A percentile compares a stretch with the other conserved stretches of the same genome.
Conservation (phyloP, 148 eudicot genomes). For the Nyssa sinensis region DNA sequence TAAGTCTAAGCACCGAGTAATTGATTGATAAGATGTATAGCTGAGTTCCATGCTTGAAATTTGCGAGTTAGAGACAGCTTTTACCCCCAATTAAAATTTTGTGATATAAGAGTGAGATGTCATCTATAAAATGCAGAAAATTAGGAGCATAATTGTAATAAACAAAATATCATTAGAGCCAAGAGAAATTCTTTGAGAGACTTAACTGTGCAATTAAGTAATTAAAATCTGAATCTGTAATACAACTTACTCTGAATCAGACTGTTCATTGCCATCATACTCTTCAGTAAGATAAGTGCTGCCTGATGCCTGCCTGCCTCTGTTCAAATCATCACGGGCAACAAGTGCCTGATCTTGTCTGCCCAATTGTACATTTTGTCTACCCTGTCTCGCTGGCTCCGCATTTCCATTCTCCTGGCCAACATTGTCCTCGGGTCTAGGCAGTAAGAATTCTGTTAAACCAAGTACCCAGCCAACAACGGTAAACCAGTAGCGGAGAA, state of each 20-base stretch:
- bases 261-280: slow-evolving; percentile 63
- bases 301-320: slow-evolving; percentile 36
- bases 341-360: slow-evolving; percentile 48
- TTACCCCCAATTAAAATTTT: not conserved
- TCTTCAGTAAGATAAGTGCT: slow-evolving; percentile 49
- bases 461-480: slow-evolving; percentile 93
- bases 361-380: slow-evolving; percentile 48
- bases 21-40: not conserved
- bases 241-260: slow-evolving; percentile 80
- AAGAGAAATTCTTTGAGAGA: not conserved
- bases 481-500: slow-evolving; percentile 90
- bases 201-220: not conserved
- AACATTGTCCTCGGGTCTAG: slow-evolving; percentile 64
- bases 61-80: not conserved
- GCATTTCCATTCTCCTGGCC: slow-evolving; percentile 71
- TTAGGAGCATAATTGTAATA: not conserved
- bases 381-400: slow-evolving; percentile 65
- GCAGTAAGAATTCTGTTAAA: slow-evolving; percentile 80
- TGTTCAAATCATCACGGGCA: slow-evolving; percentile 48
- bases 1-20: not conserved
- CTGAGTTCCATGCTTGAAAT: not conserved
- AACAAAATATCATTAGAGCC: not conserved
- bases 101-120: not conserved
- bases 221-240: not conserved
- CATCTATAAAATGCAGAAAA: not conserved